Evolutionary conservation across 106 monocot species (phyloP), one percentile per base, ranked within the genome.

Genomic region (Triglochin maritima): DNA sequence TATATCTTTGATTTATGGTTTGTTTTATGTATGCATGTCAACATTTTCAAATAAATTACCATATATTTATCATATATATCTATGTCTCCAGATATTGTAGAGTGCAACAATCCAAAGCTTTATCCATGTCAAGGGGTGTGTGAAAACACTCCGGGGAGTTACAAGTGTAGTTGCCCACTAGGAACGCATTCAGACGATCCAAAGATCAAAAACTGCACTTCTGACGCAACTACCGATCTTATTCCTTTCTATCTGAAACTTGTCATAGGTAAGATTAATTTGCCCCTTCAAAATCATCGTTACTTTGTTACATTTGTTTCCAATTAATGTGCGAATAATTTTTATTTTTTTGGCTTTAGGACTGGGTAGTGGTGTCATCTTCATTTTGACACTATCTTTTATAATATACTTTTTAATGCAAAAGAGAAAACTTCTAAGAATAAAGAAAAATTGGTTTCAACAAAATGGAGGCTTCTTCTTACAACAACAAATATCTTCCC

Each of bases 401-500:
- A 6, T 1, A 17, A 4, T n/a, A 1, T 59, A 46, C 17, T n/a
- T n/a, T n/a, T 59, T 15, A 46, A 41, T 2, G 3, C 76, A 77
- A 55, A 48, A 74, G 5, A 41, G 66, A 13, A 57, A 60, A 7
- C 48, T 79, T 9, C 57, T 16, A 70, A 76, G 44, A 68, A 74
- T 8, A 72, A 62, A 14, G 4, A 57, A 12, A 57, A n/a, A 16
- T 67, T 68, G n/a, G 6, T 74, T 79, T n/a, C 69, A 49, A 16
- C 79, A 74, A 49, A 79, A 79, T 45, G 74, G 74, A 10, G 79
- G 79, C 5, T 49, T 15, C 3, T 17, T 68, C 4, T 41, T 79
- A 42, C 66, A 68, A 9, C 66, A 79, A 12, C 62, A 57, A 4
- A 12, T 79, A 4, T 69, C 74, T 1, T 58, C 62, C 12, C 56